Percentiles rank a stretch among this genome's conserved stretches.
These are phyloP conservation scores for Fagopyrum tataricum DNA, from an alignment of 148 eudicot species.

Conservation along the genomic window DNA sequence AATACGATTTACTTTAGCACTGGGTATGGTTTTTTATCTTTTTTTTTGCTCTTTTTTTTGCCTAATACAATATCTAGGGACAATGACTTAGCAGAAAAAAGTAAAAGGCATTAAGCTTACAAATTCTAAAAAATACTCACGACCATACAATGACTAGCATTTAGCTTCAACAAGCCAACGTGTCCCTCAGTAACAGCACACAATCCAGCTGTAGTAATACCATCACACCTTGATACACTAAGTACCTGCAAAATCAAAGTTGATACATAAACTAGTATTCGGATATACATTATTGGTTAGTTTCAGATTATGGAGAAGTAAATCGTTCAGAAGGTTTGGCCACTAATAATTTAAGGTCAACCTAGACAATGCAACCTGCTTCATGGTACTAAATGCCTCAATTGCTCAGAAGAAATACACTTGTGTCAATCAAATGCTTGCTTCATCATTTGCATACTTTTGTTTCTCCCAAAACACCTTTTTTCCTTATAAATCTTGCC, in stretches of 20 bases:
- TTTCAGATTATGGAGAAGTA: background rate
- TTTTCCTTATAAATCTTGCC: background rate
- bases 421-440: background rate
- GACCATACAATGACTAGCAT: constrained; percentile 57
- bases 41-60: background rate
- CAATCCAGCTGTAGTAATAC: constrained; percentile 43
- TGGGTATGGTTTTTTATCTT: background rate
- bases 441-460: background rate
- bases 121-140: constrained; percentile 52
- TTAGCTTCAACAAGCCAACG: constrained; percentile 34
- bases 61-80: background rate
- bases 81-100: background rate
- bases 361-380: background rate
- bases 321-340: background rate
- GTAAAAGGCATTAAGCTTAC: constrained; percentile 18
- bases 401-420: background rate
- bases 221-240: constrained; percentile 64
- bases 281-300: background rate
- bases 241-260: constrained; percentile 34
- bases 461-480: background rate
- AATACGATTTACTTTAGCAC: background rate
- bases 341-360: background rate
- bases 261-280: background rate
- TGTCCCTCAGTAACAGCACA: constrained; percentile 42
- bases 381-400: background rate